Evolutionary conservation across 2,329 filamentous ascomycete species (phyloP).

Genomic region (Kalaharituber pfeilii): DNA sequence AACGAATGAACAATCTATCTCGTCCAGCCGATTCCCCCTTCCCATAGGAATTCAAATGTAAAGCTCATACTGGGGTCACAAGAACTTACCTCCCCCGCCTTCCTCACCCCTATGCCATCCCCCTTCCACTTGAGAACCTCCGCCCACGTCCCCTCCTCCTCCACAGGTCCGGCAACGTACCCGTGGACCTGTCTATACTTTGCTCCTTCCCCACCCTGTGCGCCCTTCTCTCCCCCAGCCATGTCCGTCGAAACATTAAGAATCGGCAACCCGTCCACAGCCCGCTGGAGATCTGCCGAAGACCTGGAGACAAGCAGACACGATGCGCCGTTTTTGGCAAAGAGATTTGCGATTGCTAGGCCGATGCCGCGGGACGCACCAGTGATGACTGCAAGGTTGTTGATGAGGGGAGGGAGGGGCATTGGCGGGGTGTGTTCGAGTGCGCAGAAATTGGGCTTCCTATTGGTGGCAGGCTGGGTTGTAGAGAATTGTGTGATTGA

Average conservation of each 20-base stretch:
- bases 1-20: too few relatives aligned
- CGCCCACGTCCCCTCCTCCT: slow-evolving; percentile 18
- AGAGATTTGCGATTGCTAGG: slow-evolving; percentile 46
- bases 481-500: too few relatives aligned
- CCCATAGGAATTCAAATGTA: too few relatives aligned
- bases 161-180: slow-evolving; percentile 19
- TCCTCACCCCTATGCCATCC: slow-evolving; percentile 21
- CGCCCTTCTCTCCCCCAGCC: too few relatives aligned
- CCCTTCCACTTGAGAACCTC: too few relatives aligned
- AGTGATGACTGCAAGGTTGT: slow-evolving; percentile 44
- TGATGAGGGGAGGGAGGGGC: slow-evolving; percentile 28
- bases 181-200: slow-evolving; percentile 4
- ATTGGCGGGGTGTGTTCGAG: slow-evolving; percentile 3
- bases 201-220: not conserved
- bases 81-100: slow-evolving; percentile 1
- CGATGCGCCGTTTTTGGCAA: slow-evolving; percentile 43
- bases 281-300: slow-evolving; percentile 30
- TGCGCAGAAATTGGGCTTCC: too few relatives aligned
- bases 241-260: too few relatives aligned
- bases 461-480: too few relatives aligned
- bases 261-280: slow-evolving; percentile 25
- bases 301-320: slow-evolving; percentile 46
- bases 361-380: slow-evolving; percentile 58
- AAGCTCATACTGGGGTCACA: too few relatives aligned
- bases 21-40: too few relatives aligned